phyloP scores from a whole-genome alignment of 495 filamentous ascomycete genomes.

The Daldinia concentrica region DNA sequence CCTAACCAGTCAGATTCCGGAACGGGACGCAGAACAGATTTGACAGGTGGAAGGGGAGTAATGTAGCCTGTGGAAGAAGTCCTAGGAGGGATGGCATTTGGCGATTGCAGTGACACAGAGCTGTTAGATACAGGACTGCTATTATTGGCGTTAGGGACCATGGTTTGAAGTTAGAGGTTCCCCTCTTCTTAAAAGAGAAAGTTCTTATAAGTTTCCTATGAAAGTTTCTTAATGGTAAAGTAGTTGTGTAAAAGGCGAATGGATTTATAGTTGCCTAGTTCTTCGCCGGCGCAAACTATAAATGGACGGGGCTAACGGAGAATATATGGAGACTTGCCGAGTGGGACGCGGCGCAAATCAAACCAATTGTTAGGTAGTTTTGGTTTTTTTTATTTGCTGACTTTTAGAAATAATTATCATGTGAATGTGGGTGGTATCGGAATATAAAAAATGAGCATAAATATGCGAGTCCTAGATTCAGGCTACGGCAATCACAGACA shows the following conservation, averaged over 20 bases:
- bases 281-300: slow-evolving; percentile 21
- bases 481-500: not conserved
- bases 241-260: not conserved
- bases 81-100: slow-evolving; percentile 75
- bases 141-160: slow-evolving; percentile 26
- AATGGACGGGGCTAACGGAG: slow-evolving; percentile 5
- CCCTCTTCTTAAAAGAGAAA: slow-evolving; percentile 1
- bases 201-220: not conserved
- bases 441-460: not conserved
- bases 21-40: slow-evolving; percentile 63
- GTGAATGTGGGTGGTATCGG: not conserved
- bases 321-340: slow-evolving; percentile 7
- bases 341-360: not conserved
- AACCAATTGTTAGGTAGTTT: not conserved
- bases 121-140: slow-evolving; percentile 26
- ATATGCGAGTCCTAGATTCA: not conserved
- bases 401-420: not conserved
- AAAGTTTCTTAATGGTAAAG: not conserved
- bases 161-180: slow-evolving; percentile 6
- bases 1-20: slow-evolving; percentile 66
- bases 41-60: slow-evolving; percentile 50
- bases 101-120: slow-evolving; percentile 60
- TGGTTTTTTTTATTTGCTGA: not conserved
- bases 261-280: slow-evolving; percentile 29
- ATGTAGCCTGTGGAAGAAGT: slow-evolving; percentile 69